A percentile compares a stretch with the other conserved stretches of the same genome.
These are phyloP conservation scores for Beauveria rudraprayagi DNA, from an alignment of 2,329 filamentous ascomycete species.

Conservation along the genomic window DNA sequence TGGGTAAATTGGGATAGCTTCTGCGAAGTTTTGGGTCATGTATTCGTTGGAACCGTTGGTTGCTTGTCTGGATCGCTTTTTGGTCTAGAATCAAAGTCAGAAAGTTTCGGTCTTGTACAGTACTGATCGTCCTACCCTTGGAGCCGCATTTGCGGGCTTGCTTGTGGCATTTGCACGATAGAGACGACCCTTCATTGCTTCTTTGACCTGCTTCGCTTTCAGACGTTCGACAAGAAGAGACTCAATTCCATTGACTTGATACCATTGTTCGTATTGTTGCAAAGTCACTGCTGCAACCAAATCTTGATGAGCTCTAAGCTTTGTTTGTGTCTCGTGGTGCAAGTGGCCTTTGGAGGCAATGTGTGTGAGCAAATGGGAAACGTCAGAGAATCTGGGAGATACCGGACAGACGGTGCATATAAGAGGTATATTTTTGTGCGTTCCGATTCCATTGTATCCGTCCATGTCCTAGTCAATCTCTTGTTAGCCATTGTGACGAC, in stretches of 20 bases:
- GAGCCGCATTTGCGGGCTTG: constrained; percentile 13
- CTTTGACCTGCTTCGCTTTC: constrained; percentile 65
- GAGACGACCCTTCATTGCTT: constrained; percentile 45
- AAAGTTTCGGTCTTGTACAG: background rate
- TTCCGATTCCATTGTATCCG: background rate
- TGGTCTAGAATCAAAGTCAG: constrained; percentile 16
- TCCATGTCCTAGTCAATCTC: constrained; percentile 29
- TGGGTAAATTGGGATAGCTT: constrained; percentile 22
- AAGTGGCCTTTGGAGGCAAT: constrained; percentile 89
- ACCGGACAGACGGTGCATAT: constrained; percentile 78
- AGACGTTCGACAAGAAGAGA: constrained; percentile 70
- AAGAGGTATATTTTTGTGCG: constrained; percentile 50
- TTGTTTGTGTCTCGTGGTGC: constrained; percentile 72
- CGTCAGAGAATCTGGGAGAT: constrained; percentile 74
- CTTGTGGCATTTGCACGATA: constrained; percentile 20
- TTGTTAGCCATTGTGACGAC: background rate
- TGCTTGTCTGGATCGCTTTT: constrained; percentile 23
- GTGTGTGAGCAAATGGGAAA: constrained; percentile 87
- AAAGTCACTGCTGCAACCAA: constrained; percentile 54
- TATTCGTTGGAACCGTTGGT: constrained; percentile 14
- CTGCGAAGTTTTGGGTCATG: constrained; percentile 22
- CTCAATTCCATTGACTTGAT: constrained; percentile 61
- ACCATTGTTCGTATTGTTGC: constrained; percentile 71
- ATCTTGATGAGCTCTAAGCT: constrained; percentile 63
- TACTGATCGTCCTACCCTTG: constrained; percentile 12